A percentile compares a stretch with the other conserved stretches of the same genome.
Evolutionary conservation across 495 filamentous ascomycete species (phyloP).

Genomic region (Daldinia caldariorum): DNA sequence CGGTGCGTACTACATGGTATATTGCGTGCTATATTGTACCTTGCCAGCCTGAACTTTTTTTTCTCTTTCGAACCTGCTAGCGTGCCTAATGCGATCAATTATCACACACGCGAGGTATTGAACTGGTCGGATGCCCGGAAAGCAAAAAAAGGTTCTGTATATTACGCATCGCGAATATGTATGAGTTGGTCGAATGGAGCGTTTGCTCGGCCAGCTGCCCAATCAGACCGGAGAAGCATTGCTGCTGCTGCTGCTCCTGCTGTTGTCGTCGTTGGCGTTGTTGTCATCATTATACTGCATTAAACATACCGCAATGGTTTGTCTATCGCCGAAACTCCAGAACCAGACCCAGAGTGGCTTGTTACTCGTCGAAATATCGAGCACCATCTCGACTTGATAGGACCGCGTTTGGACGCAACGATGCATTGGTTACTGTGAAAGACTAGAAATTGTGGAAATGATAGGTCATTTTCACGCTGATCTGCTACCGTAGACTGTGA

Average conservation of each 20-base stretch:
- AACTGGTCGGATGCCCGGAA: slow-evolving; percentile 25
- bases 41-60: slow-evolving; percentile 10
- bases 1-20: slow-evolving; percentile 11
- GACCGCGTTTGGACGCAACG: slow-evolving; percentile 3
- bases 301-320: not conserved
- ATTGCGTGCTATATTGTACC: slow-evolving; percentile 9
- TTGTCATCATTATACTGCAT: not conserved
- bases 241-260: too few species aligned
- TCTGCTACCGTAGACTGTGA: slow-evolving; percentile 1
- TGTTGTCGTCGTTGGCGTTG: too few species aligned
- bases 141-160: not conserved
- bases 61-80: slow-evolving; percentile 4
- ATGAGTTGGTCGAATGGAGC: not conserved
- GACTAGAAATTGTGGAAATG: slow-evolving; percentile 20
- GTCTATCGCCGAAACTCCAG: not conserved
- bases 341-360: not conserved
- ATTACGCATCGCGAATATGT: slow-evolving; percentile 3
- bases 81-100: slow-evolving; percentile 10
- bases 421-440: not conserved
- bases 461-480: slow-evolving; percentile 26
- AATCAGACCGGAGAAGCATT: not conserved
- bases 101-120: slow-evolving; percentile 7
- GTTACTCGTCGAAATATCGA: not conserved
- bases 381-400: not conserved
- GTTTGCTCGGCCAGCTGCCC: not conserved